A percentile compares a stretch with the other conserved stretches of the same genome.
Conservation (phyloP, 2,329 filamentous ascomycete species). For the Capronia americana region DNA sequence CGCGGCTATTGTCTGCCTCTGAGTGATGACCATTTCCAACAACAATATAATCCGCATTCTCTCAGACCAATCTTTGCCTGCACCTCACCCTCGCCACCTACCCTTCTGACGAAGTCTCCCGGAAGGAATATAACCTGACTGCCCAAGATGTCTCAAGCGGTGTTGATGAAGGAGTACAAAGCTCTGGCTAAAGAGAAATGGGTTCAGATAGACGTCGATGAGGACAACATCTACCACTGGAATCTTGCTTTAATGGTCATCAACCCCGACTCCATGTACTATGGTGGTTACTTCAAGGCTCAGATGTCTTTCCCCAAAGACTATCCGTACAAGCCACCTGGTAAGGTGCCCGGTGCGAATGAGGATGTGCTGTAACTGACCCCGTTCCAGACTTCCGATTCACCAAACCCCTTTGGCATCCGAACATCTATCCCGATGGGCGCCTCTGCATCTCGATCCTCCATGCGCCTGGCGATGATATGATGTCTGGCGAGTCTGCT, state of each 20-base stretch:
- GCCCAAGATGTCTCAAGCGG: slow-evolving; percentile 68
- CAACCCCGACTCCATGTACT: slow-evolving; percentile 88
- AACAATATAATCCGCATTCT: background rate
- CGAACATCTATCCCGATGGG: slow-evolving; percentile 91
- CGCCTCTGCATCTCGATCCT: slow-evolving; percentile 96
- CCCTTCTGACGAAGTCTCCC: background rate
- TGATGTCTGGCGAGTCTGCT: slow-evolving; percentile 87
- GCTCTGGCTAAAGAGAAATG: slow-evolving; percentile 86
- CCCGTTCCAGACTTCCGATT: slow-evolving; percentile 75
- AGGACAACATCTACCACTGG: slow-evolving; percentile 88
- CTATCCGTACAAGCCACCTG: slow-evolving; percentile 86
- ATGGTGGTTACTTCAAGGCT: slow-evolving; percentile 90
- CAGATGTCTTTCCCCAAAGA: slow-evolving; percentile 86
- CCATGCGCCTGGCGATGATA: slow-evolving; percentile 87
- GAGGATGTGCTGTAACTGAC: slow-evolving; percentile 20
- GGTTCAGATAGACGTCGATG: slow-evolving; percentile 85
- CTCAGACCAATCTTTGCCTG: background rate
- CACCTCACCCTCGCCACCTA: background rate
- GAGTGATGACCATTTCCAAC: background rate
- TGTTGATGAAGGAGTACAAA: slow-evolving; percentile 88
- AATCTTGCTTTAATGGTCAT: slow-evolving; percentile 87
- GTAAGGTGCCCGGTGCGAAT: slow-evolving; percentile 46
- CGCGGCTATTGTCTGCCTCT: background rate
- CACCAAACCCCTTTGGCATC: slow-evolving; percentile 79
- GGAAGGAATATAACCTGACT: background rate